These are phyloP conservation scores for Rhizomucor pusillus DNA, from an alignment of 371 early-diverging fungal genomes.

Conservation along the genomic window DNA sequence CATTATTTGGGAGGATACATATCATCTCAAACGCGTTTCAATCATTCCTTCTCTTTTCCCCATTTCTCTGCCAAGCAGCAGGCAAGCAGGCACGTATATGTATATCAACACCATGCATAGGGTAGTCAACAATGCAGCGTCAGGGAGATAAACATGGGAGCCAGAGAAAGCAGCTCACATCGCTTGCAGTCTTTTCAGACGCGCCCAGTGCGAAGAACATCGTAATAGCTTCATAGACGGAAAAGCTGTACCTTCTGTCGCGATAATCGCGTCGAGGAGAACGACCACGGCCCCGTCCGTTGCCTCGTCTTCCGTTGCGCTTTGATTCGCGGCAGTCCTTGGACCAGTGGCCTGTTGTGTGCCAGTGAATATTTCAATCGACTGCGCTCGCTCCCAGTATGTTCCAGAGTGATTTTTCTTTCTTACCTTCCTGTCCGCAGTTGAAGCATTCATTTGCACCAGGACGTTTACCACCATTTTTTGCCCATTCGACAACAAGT, in stretches of 20 bases:
- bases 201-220: not conserved
- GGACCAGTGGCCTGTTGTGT: slow-evolving; percentile 68
- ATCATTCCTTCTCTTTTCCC: not conserved
- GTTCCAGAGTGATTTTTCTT: not conserved
- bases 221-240: not conserved
- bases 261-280: slow-evolving; percentile 29
- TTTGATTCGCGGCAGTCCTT: slow-evolving; percentile 61
- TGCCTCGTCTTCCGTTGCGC: slow-evolving; percentile 24
- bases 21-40: not conserved
- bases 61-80: not conserved
- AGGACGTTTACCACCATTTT: slow-evolving; percentile 53
- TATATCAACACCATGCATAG: not conserved
- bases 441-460: slow-evolving; percentile 66
- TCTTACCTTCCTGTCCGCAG: slow-evolving; percentile 64
- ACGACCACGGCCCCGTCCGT: slow-evolving; percentile 17
- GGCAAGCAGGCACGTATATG: no score
- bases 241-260: slow-evolving; percentile 34
- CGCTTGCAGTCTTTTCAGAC: not conserved
- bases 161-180: not conserved
- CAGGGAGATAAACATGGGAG: not conserved
- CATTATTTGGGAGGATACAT: not conserved
- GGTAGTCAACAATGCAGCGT: not conserved
- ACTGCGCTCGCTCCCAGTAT: no score
- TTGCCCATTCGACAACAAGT: slow-evolving; percentile 61
- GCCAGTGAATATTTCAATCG: not conserved